Conservation (phyloP, 2,329 filamentous ascomycete species). For the Paecilomyces variotii region DNA sequence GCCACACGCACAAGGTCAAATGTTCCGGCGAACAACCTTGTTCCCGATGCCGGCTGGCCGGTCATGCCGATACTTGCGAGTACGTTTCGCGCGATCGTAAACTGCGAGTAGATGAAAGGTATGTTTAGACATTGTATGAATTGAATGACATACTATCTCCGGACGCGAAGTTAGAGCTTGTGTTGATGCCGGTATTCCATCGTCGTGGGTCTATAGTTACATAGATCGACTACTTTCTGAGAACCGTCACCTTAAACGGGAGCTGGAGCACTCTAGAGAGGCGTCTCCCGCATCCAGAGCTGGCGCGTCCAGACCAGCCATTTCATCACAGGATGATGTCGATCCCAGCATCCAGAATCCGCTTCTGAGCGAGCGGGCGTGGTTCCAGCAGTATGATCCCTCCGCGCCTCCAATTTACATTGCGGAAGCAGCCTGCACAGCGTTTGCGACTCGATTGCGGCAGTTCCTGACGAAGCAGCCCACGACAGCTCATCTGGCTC, state of each 20-base stretch:
- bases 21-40: slow-evolving; percentile 40
- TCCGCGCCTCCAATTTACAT: slow-evolving; percentile 30
- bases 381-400: slow-evolving; percentile 28
- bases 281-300: slow-evolving; percentile 15
- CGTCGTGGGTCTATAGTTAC: slow-evolving; percentile 15
- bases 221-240: slow-evolving; percentile 26
- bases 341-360: slow-evolving; percentile 24
- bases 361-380: slow-evolving; percentile 27
- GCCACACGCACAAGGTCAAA: slow-evolving; percentile 41
- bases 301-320: slow-evolving; percentile 7
- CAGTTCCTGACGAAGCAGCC: slow-evolving; percentile 26
- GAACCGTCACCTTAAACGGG: slow-evolving; percentile 23
- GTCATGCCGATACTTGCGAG: slow-evolving; percentile 29
- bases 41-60: slow-evolving; percentile 30
- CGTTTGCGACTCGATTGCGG: slow-evolving; percentile 32
- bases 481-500: slow-evolving; percentile 23
- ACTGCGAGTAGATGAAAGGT: slow-evolving; percentile 33
- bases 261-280: slow-evolving; percentile 16
- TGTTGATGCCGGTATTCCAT: neutral
- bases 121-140: slow-evolving; percentile 2
- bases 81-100: slow-evolving; percentile 37
- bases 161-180: neutral
- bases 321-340: slow-evolving; percentile 15
- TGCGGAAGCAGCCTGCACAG: slow-evolving; percentile 32
- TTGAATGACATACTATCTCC: neutral